Percentiles rank a stretch among this genome's conserved stretches.
phyloP scores from a whole-genome alignment of 2,329 filamentous ascomycete species.

The Diplodia mutila region DNA sequence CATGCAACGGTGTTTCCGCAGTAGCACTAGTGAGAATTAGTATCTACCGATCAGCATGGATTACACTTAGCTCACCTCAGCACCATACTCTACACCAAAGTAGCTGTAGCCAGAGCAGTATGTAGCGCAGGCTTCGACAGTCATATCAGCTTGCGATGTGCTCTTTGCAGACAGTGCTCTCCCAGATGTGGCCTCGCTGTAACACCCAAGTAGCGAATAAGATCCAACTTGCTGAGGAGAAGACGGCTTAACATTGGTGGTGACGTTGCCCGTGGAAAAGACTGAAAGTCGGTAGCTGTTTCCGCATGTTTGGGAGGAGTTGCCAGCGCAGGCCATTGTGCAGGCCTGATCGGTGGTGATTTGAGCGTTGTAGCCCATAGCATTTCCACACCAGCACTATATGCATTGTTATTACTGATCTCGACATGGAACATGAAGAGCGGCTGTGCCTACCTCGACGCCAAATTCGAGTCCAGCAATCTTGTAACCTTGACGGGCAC shows the following conservation, averaged over 20 bases:
- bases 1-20: constrained; percentile 34
- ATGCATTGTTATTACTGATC: not conserved
- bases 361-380: constrained; percentile 31
- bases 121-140: constrained; percentile 44
- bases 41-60: fast-evolving
- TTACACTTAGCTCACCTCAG: constrained; percentile 30
- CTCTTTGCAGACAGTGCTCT: constrained; percentile 34
- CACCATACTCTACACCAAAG: constrained; percentile 45
- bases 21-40: constrained; percentile 28
- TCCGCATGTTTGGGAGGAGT: constrained; percentile 38
- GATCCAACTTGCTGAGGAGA: constrained; percentile 35
- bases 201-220: constrained; percentile 37
- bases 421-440: not conserved
- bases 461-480: constrained; percentile 42
- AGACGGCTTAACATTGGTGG: constrained; percentile 30
- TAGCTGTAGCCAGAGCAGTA: constrained; percentile 43
- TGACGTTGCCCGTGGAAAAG: constrained; percentile 35
- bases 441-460: not conserved
- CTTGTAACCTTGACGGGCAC: constrained; percentile 35
- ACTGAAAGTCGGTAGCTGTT: constrained; percentile 36
- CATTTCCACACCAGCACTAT: constrained; percentile 42
- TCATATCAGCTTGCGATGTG: constrained; percentile 40
- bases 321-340: constrained; percentile 36
- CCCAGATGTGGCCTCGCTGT: constrained; percentile 34
- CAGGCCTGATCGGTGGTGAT: constrained; percentile 39